phyloP scores from a whole-genome alignment of 192 early-diverging fungal genomes.

The Linnemannia schmuckeri region DNA sequence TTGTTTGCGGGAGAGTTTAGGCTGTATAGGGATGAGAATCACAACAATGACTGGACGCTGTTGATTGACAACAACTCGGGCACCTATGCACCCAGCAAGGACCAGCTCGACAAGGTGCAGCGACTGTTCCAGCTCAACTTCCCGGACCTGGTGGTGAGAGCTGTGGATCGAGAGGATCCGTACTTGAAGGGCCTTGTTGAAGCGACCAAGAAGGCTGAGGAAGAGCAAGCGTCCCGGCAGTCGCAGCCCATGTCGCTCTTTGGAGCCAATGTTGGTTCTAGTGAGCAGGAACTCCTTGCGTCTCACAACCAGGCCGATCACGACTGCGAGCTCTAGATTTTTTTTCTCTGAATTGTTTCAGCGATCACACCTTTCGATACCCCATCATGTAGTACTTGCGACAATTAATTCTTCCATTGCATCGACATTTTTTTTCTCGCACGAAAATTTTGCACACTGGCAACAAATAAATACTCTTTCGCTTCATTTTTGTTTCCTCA shows the following conservation, averaged over 20 bases:
- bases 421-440: neutral
- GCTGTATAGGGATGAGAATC: neutral
- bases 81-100: conserved; percentile 25
- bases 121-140: conserved; percentile 17
- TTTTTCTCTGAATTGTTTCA: neutral
- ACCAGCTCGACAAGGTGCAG: conserved; percentile 21
- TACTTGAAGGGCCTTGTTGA: conserved; percentile 13
- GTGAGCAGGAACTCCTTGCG: neutral
- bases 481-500: conserved; percentile 5
- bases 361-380: too few relatives aligned
- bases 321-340: neutral
- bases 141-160: conserved; percentile 18
- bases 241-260: conserved; percentile 6
- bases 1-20: conserved; percentile 26
- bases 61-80: conserved; percentile 37
- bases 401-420: neutral
- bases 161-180: conserved; percentile 26
- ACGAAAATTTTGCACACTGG: neutral
- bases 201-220: conserved; percentile 7
- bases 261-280: neutral
- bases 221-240: neutral
- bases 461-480: neutral
- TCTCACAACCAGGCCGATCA: neutral
- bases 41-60: conserved; percentile 14
- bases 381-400: too few relatives aligned